Evolutionary conservation across 202 grass and related monocot species (phyloP).

Genomic region (Brachypodium distachyon): DNA sequence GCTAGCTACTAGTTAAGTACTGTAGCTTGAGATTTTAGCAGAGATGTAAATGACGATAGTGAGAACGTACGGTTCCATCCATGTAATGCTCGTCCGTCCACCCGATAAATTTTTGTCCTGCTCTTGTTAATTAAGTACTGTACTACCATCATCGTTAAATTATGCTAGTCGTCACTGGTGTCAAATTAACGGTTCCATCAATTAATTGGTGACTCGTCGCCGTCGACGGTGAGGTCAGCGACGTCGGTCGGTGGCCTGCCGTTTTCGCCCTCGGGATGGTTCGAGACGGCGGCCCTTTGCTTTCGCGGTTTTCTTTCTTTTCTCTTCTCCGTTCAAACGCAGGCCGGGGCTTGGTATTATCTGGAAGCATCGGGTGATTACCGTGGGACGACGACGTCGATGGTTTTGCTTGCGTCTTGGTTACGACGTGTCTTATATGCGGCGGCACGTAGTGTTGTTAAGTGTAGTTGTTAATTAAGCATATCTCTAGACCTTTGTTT

Average conservation of each 20-base stretch:
- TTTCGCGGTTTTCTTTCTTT: neutral
- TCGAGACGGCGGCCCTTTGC: neutral
- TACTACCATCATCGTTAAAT: neutral
- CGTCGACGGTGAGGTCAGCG: constrained; percentile 21
- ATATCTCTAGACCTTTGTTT: neutral
- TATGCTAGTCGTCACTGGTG: neutral
- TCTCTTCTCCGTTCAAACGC: neutral
- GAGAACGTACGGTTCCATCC: neutral
- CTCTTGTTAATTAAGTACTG: neutral
- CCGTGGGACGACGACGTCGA: neutral
- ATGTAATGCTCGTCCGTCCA: neutral
- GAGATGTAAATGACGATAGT: constrained; percentile 18
- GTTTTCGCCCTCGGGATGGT: neutral
- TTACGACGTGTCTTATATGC: neutral
- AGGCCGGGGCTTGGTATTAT: neutral
- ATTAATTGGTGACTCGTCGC: neutral
- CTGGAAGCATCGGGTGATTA: neutral
- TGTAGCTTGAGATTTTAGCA: constrained; percentile 4
- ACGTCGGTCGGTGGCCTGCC: neutral
- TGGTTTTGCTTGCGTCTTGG: neutral
- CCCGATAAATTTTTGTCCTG: constrained; percentile 19
- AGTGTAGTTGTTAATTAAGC: neutral
- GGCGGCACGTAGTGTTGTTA: neutral
- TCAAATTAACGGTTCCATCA: neutral
- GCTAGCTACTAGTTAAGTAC: too few relatives aligned